phyloP scores from a whole-genome alignment of 164 flowering plant genomes.

The Taxillus chinensis region DNA sequence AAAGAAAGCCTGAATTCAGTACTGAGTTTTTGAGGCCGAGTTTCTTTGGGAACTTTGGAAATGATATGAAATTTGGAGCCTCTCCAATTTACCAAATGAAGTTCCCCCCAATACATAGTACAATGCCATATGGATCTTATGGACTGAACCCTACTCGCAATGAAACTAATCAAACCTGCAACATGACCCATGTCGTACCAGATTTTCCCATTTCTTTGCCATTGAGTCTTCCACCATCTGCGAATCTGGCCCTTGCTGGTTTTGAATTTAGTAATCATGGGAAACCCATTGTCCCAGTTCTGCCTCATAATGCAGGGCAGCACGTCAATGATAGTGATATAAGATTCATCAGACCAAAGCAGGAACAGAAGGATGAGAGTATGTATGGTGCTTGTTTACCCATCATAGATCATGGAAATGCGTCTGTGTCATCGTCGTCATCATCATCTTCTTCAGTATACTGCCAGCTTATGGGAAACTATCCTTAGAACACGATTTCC shows the following conservation, averaged over 20 bases:
- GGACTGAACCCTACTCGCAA: conserved; percentile 20
- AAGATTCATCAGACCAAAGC: conserved; percentile 42
- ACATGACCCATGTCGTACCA: conserved; percentile 19
- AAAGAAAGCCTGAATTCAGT: conserved; percentile 27
- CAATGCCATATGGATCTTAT: conserved; percentile 29
- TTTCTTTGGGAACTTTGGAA: conserved; percentile 26
- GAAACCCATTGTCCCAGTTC: conserved; percentile 16
- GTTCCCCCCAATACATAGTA: conserved; percentile 35
- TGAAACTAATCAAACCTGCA: conserved; percentile 15
- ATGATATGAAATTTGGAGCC: conserved; percentile 35
- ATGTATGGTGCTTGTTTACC: conserved; percentile 25
- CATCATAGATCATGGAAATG: conserved; percentile 24
- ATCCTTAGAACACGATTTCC: conserved; percentile 2
- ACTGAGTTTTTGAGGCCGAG: conserved; percentile 28
- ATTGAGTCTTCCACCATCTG: conserved; percentile 22
- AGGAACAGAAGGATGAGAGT: conserved; percentile 49
- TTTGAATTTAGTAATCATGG: conserved; percentile 19
- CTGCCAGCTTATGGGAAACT: conserved; percentile 28
- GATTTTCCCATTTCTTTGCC: conserved; percentile 35
- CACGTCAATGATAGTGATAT: conserved; percentile 28
- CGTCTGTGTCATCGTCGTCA: conserved; percentile 16
- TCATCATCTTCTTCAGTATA: conserved; percentile 23
- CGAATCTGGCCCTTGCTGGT: conserved; percentile 20
- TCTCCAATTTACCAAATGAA: conserved; percentile 43
- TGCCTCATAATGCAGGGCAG: conserved; percentile 28